Conservation (phyloP, 768 basidiomycete genomes). For the Pulveroboletus sp. region DNA sequence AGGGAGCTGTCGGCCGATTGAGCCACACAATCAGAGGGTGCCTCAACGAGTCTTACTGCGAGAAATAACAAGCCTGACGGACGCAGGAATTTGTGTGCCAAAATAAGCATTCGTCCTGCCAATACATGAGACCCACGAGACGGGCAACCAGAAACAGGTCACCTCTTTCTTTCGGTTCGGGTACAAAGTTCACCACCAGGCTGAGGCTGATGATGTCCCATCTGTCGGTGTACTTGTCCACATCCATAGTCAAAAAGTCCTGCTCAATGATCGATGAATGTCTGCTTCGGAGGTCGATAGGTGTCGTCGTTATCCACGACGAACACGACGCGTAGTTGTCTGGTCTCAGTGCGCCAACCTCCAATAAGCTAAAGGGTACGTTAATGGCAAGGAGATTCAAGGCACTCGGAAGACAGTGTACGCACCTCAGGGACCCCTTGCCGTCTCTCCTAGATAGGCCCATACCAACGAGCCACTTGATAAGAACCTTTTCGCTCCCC, state of each 20-base stretch:
- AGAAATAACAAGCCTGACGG: slow-evolving; percentile 62
- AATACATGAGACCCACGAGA: neutral
- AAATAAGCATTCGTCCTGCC: slow-evolving; percentile 64
- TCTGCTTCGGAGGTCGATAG: slow-evolving; percentile 81
- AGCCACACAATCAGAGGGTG: slow-evolving; percentile 3
- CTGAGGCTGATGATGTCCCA: slow-evolving; percentile 86
- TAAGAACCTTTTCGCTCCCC: slow-evolving; percentile 77
- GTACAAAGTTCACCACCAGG: slow-evolving; percentile 87
- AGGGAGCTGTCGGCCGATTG: slow-evolving; percentile 55
- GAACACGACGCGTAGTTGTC: slow-evolving; percentile 69
- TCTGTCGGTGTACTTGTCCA: slow-evolving; percentile 40
- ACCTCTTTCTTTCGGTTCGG: slow-evolving; percentile 74
- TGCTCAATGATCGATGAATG: slow-evolving; percentile 82
- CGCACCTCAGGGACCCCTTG: slow-evolving; percentile 31
- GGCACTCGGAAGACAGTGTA: slow-evolving; percentile 2
- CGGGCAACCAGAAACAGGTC: neutral
- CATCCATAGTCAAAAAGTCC: slow-evolving; percentile 71
- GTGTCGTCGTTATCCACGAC: slow-evolving; percentile 66
- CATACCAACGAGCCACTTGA: slow-evolving; percentile 67
- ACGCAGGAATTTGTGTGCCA: slow-evolving; percentile 54
- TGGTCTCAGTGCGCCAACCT: slow-evolving; percentile 83
- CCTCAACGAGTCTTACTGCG: slow-evolving; percentile 44
- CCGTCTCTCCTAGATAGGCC: slow-evolving; percentile 28
- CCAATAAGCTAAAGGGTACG: slow-evolving; percentile 55
- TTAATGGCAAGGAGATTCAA: neutral